These are phyloP conservation scores for Amanita molliuscula DNA, from an alignment of 768 basidiomycete species.

Conservation along the genomic window DNA sequence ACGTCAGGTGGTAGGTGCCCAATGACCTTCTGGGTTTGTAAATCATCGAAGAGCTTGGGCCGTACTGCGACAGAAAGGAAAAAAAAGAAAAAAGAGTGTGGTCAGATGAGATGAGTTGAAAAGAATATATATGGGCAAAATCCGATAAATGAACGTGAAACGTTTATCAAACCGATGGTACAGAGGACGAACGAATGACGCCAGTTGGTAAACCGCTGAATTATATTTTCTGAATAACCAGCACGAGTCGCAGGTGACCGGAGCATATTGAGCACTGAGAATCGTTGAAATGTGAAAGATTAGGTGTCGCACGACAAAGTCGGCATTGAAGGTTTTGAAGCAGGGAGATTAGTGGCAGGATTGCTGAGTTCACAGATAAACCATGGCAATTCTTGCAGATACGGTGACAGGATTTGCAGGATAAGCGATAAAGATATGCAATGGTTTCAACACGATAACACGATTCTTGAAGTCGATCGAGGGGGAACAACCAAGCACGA, in stretches of 20 bases:
- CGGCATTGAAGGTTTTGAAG: background rate
- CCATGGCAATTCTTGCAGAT: background rate
- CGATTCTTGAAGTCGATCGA: background rate
- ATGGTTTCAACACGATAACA: background rate
- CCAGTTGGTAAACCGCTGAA: background rate
- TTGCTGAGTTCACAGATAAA: constrained; percentile 4
- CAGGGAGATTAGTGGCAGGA: background rate
- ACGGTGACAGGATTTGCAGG: constrained; percentile 5
- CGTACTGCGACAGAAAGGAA: background rate
- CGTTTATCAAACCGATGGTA: background rate
- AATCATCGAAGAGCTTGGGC: background rate
- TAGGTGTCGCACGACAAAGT: background rate
- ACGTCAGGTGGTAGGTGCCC: background rate
- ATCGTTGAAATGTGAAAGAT: constrained; percentile 6
- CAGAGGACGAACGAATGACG: constrained; percentile 2
- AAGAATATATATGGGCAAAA: background rate
- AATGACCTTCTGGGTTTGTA: background rate
- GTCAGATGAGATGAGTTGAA: background rate
- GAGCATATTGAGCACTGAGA: background rate
- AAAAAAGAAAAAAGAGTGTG: background rate
- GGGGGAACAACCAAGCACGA: background rate
- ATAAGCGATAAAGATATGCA: constrained; percentile 4
- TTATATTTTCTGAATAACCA: background rate
- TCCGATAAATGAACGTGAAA: constrained; percentile 1
- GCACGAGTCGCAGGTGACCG: background rate